Percentiles rank a stretch among this genome's conserved stretches.
phyloP scores from a whole-genome alignment of 345 rosid species.

The Sonneratia alba region DNA sequence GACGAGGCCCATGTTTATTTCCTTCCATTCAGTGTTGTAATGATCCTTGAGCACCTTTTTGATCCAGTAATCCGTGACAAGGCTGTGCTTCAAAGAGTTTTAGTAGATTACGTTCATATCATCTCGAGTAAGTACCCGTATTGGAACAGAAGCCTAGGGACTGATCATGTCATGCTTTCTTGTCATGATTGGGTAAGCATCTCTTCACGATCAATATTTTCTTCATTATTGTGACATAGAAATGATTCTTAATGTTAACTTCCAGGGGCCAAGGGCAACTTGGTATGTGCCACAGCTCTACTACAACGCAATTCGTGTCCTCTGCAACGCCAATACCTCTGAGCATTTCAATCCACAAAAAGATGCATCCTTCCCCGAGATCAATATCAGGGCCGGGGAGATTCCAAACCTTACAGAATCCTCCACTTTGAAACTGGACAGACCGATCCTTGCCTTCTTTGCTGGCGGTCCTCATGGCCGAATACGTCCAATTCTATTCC shows the following conservation, averaged over 20 bases:
- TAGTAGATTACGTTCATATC: slow-evolving; percentile 9
- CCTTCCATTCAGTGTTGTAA: slow-evolving; percentile 8
- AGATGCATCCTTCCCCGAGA: slow-evolving; percentile 60
- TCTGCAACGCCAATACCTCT: slow-evolving; percentile 70
- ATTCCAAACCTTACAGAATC: slow-evolving; percentile 15
- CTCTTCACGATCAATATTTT: too few species aligned
- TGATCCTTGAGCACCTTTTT: slow-evolving; percentile 13
- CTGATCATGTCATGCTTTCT: slow-evolving; percentile 43
- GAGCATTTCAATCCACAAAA: slow-evolving; percentile 54
- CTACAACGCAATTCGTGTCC: slow-evolving; percentile 50
- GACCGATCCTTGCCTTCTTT: slow-evolving; percentile 51
- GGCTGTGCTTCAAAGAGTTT: slow-evolving; percentile 3
- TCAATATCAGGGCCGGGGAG: slow-evolving; percentile 17
- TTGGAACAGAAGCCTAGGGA: slow-evolving; percentile 55
- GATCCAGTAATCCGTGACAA: slow-evolving; percentile 5
- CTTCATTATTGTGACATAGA: background rate
- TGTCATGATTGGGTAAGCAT: slow-evolving; percentile 18
- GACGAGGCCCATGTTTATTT: slow-evolving; percentile 7
- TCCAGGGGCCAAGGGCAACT: slow-evolving; percentile 61
- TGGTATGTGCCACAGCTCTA: slow-evolving; percentile 29
- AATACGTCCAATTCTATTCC: slow-evolving; percentile 32
- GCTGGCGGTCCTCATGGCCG: slow-evolving; percentile 59
- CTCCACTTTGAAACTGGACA: slow-evolving; percentile 13
- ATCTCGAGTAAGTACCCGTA: slow-evolving; percentile 26
- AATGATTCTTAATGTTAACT: background rate